phyloP scores from a whole-genome alignment of 2,329 filamentous ascomycete species.

The Apiospora phragmitis region DNA sequence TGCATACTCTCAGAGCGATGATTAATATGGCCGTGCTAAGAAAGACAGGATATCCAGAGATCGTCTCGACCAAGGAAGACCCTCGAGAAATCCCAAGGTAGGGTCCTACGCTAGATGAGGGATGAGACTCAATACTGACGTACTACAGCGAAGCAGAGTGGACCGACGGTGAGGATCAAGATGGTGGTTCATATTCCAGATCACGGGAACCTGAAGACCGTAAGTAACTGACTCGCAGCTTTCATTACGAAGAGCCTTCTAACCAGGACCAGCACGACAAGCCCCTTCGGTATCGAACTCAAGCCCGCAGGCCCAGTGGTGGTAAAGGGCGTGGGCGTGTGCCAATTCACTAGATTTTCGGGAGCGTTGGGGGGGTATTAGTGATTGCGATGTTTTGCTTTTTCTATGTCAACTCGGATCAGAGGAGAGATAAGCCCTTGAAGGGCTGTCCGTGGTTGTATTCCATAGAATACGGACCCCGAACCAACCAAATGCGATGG shows the following conservation, averaged over 20 bases:
- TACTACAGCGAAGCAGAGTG: constrained; percentile 25
- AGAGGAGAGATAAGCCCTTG: constrained; percentile 3
- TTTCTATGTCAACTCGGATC: constrained; percentile 4
- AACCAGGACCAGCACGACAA: neutral
- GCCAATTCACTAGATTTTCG: neutral
- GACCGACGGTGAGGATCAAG: constrained; percentile 33
- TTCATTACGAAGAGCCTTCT: neutral
- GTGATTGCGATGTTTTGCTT: neutral
- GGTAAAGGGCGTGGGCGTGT: neutral
- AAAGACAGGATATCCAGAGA: constrained; percentile 18
- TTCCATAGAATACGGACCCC: neutral
- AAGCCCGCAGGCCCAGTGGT: neutral
- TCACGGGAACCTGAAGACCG: constrained; percentile 18
- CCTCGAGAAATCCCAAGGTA: constrained; percentile 7
- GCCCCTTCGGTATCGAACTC: neutral
- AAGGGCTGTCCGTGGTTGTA: neutral
- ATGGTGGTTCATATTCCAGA: constrained; percentile 26
- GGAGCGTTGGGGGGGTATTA: neutral
- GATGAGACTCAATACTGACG: neutral
- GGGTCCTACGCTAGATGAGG: neutral
- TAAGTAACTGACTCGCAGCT: constrained; percentile 13
- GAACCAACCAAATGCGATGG: neutral
- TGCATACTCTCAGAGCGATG: constrained; percentile 75
- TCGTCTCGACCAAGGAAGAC: constrained; percentile 12
- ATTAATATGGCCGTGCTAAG: constrained; percentile 57